Conservation (phyloP, 805 yeast species). For the Candida golubevii region DNA sequence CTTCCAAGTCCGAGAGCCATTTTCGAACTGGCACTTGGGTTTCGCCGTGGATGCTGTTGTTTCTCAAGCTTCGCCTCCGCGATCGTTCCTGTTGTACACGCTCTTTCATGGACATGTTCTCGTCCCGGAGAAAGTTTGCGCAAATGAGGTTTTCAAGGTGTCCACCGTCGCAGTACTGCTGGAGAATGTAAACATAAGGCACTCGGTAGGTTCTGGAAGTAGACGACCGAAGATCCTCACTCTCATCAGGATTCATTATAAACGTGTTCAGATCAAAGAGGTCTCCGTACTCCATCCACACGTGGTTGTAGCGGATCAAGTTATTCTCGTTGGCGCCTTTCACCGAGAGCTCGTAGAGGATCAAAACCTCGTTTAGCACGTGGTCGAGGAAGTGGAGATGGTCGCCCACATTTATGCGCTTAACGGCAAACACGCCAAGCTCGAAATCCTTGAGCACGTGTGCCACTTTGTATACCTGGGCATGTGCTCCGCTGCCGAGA, state of each 20-base stretch:
- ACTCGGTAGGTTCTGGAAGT: slow-evolving; percentile 19
- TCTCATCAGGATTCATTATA: slow-evolving; percentile 14
- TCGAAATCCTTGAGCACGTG: slow-evolving; percentile 70
- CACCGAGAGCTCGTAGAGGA: slow-evolving; percentile 52
- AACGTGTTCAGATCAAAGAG: slow-evolving; percentile 43
- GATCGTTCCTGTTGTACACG: slow-evolving; percentile 25
- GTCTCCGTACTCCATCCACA: slow-evolving; percentile 75
- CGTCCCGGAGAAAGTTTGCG: slow-evolving; percentile 21
- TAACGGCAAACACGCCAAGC: slow-evolving; percentile 78
- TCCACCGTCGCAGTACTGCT: slow-evolving; percentile 88
- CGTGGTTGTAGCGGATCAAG: slow-evolving; percentile 82
- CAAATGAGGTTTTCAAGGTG: slow-evolving; percentile 62
- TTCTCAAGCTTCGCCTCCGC: slow-evolving; percentile 16
- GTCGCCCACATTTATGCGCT: slow-evolving; percentile 80
- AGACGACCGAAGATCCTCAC: background rate
- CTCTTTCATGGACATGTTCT: slow-evolving; percentile 23
- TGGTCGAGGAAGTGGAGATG: slow-evolving; percentile 63
- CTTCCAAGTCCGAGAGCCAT: slow-evolving; percentile 54
- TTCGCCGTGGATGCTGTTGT: background rate
- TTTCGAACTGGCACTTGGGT: background rate
- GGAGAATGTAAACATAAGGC: slow-evolving; percentile 76
- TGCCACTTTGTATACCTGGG: slow-evolving; percentile 78
- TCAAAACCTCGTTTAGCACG: slow-evolving; percentile 73
- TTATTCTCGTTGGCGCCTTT: slow-evolving; percentile 46
- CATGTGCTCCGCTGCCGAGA: slow-evolving; percentile 81